Percentiles rank a stretch among this genome's conserved stretches.
phyloP scores from a whole-genome alignment of 306 rosid genomes.

The Quercus variabilis region DNA sequence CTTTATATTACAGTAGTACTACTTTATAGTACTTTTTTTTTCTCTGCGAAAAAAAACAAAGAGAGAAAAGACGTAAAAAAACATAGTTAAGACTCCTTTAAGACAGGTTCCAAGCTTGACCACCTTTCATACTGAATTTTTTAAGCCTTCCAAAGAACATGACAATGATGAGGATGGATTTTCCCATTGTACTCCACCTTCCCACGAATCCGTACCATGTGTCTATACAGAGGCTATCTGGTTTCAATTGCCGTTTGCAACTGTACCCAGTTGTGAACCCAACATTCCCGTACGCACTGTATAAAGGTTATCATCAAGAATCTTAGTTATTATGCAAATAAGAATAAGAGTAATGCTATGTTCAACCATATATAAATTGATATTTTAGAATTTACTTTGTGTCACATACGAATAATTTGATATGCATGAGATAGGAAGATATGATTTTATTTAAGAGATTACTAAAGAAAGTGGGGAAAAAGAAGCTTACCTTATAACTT shows the following conservation, averaged over 20 bases:
- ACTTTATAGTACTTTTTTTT: too few species aligned
- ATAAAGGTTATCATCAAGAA: neutral
- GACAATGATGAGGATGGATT: constrained; percentile 45
- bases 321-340: too few species aligned
- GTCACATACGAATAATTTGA: too few species aligned
- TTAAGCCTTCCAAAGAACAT: constrained; percentile 79
- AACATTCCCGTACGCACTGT: constrained; percentile 83
- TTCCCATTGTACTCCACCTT: constrained; percentile 54
- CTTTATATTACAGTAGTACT: too few species aligned
- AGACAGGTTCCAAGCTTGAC: constrained; percentile 48
- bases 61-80: too few species aligned
- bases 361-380: too few species aligned
- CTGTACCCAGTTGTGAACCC: constrained; percentile 67
- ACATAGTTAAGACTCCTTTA: neutral
- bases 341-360: too few species aligned
- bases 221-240: constrained; percentile 31
- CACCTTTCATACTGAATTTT: constrained; percentile 44
- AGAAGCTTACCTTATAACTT: constrained; percentile 47
- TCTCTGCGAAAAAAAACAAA: too few species aligned
- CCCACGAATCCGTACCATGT: constrained; percentile 56
- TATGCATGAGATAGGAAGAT: too few species aligned
- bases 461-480: neutral
- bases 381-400: too few species aligned
- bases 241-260: constrained; percentile 42
- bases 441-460: neutral